A percentile compares a stretch with the other conserved stretches of the same genome.
phyloP scores from a whole-genome alignment of 192 early-diverging fungal genomes.

The Linnemannia zychae region DNA sequence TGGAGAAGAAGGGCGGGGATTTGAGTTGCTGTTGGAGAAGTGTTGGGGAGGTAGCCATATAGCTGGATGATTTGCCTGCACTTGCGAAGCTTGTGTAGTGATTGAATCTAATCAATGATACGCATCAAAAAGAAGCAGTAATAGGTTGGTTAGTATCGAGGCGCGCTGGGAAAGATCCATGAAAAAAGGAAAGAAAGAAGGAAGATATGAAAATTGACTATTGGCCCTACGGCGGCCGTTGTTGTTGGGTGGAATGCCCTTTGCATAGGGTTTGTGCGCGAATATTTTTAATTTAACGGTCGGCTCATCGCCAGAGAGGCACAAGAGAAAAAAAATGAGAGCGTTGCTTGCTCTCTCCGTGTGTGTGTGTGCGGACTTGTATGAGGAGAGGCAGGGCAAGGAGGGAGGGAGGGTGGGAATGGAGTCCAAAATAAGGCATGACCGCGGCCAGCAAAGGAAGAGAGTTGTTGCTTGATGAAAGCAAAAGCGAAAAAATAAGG shows the following conservation, averaged over 20 bases:
- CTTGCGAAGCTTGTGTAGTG: conserved; percentile 49
- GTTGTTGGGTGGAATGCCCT: neutral
- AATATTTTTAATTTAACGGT: conserved; percentile 2
- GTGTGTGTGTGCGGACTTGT: neutral
- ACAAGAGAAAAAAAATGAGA: neutral
- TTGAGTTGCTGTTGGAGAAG: conserved; percentile 20
- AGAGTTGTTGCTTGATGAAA: neutral
- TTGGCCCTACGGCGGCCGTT: neutral
- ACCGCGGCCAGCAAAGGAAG: neutral
- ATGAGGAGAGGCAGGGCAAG: neutral
- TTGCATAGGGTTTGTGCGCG: conserved; percentile 7
- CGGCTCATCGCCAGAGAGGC: neutral
- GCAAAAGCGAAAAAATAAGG: neutral
- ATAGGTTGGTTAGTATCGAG: neutral
- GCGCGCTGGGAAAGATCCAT: neutral
- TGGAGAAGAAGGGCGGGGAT: conserved; percentile 47
- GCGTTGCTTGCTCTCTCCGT: neutral
- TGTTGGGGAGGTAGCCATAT: conserved; percentile 51
- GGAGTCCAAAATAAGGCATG: conserved; percentile 46
- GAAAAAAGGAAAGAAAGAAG: neutral
- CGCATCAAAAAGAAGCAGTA: neutral
- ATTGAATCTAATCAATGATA: conserved; percentile 34
- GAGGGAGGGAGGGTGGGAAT: conserved; percentile 12
- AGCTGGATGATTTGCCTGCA: conserved; percentile 54
- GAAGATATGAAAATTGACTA: neutral